phyloP scores from a whole-genome alignment of 2,329 filamentous ascomycete species.

The Meredithiella fracta region DNA sequence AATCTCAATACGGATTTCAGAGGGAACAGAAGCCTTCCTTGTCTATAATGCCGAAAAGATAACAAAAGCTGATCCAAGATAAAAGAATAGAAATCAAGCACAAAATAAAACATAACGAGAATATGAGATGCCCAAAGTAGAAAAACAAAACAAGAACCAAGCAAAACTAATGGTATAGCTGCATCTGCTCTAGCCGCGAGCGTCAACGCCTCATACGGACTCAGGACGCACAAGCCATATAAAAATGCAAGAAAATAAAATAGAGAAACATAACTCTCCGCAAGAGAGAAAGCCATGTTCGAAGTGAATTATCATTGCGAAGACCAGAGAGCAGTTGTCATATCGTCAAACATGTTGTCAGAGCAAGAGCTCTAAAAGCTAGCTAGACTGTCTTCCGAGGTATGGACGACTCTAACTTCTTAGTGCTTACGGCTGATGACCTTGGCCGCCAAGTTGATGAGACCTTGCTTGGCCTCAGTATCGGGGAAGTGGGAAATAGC shows the following conservation, averaged over 20 bases:
- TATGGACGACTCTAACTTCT: conserved; percentile 6
- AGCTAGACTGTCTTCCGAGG: neutral
- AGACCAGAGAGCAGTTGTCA: neutral
- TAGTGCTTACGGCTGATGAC: conserved; percentile 79
- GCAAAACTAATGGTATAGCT: neutral
- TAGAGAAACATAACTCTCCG: neutral
- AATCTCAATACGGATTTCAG: neutral
- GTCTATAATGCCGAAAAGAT: conserved; percentile 1
- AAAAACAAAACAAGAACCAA: conserved; percentile 2
- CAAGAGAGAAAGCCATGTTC: neutral
- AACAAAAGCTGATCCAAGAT: neutral
- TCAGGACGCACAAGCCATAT: neutral
- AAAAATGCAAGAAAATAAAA: conserved; percentile 11
- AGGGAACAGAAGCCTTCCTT: neutral
- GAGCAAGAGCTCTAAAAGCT: neutral
- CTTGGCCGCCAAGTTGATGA: conserved; percentile 88
- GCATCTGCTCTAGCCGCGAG: neutral
- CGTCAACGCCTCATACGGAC: neutral
- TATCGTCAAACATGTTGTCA: neutral
- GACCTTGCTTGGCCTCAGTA: conserved; percentile 83
- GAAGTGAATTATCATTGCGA: neutral
- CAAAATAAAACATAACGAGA: conserved; percentile 9
- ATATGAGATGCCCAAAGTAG: conserved; percentile 5
- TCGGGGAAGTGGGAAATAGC: conserved; percentile 76
- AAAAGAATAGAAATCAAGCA: conserved; percentile 4